Evolutionary conservation across 1,284 basidiomycete species (phyloP).

Genomic region (Schizopora paradoxa): DNA sequence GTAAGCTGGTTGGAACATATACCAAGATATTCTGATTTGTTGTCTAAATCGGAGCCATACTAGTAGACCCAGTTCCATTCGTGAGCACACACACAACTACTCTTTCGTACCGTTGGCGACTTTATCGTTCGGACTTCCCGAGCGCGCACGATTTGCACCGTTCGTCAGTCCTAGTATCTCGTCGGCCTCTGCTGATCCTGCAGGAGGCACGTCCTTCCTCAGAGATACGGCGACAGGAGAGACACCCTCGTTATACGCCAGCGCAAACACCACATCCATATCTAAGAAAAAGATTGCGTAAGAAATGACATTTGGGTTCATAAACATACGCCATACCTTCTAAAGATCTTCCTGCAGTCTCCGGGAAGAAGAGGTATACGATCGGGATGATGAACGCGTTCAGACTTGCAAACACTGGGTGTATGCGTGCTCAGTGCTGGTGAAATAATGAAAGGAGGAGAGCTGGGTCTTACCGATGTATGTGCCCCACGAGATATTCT

Average conservation of each 20-base stretch:
- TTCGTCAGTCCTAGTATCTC: conserved; percentile 14
- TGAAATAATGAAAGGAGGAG: not conserved
- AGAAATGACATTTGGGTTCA: not conserved
- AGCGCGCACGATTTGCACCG: too few species aligned
- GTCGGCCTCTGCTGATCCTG: conserved; percentile 17
- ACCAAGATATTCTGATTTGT: too few species aligned
- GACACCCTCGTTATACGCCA: conserved; percentile 51
- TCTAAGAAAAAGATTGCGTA: conserved; percentile 30
- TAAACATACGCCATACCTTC: conserved; percentile 49
- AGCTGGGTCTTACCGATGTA: conserved; percentile 45
- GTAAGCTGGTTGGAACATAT: too few species aligned
- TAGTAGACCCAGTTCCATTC: too few species aligned
- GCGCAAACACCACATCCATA: conserved; percentile 59
- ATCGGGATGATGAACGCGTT: conserved; percentile 57
- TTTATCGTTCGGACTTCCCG: too few species aligned
- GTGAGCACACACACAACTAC: too few species aligned
- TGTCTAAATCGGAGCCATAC: too few species aligned
- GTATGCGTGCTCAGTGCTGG: not conserved
- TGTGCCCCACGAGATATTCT: conserved; percentile 55
- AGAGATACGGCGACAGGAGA: conserved; percentile 53
- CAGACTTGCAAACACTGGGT: conserved; percentile 50
- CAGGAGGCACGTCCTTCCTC: conserved; percentile 45
- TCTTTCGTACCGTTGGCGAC: too few species aligned
- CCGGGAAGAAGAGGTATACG: conserved; percentile 65
- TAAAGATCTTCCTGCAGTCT: conserved; percentile 57